Percentiles rank a stretch among this genome's conserved stretches.
phyloP scores from a whole-genome alignment of 805 yeast genomes.

The Candida michaelii region DNA sequence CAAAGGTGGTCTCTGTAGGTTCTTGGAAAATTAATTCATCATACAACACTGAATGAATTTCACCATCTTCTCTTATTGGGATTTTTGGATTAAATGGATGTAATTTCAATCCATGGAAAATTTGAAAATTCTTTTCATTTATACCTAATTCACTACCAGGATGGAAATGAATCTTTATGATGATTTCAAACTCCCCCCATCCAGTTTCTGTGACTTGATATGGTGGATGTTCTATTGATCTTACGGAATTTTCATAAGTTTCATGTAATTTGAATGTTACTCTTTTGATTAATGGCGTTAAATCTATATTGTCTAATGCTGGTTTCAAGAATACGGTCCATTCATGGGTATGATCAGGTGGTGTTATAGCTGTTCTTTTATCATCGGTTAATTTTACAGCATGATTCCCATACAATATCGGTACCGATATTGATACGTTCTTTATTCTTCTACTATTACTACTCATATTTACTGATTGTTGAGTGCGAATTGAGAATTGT shows the following conservation, averaged over 20 bases:
- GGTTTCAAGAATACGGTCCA: conserved; percentile 96
- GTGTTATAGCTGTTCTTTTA: conserved; percentile 41
- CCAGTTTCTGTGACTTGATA: conserved; percentile 96
- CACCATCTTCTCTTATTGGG: conserved; percentile 41
- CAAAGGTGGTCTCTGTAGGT: conserved; percentile 89
- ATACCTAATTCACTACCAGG: conserved; percentile 63
- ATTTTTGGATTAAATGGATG: conserved; percentile 73
- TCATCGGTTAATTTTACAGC: conserved; percentile 39
- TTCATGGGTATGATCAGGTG: conserved; percentile 87
- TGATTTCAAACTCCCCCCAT: conserved; percentile 98
- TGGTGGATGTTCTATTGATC: conserved; percentile 87
- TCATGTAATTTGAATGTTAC: conserved; percentile 95
- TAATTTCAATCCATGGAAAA: conserved; percentile 85
- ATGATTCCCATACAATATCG: conserved; percentile 41
- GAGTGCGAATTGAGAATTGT: too few relatives aligned
- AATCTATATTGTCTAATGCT: conserved; percentile 61
- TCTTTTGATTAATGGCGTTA: conserved; percentile 77
- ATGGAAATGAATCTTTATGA: conserved; percentile 81
- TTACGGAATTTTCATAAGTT: conserved; percentile 82
- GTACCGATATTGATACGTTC: conserved; percentile 41
- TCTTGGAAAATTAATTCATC: conserved; percentile 95
- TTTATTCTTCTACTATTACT: conserved; percentile 23
- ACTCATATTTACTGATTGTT: conserved; percentile 10
- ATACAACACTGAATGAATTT: conserved; percentile 51
- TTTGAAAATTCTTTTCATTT: conserved; percentile 79